phyloP scores from a whole-genome alignment of 75 land plant species.

The Cunninghamia lanceolata region DNA sequence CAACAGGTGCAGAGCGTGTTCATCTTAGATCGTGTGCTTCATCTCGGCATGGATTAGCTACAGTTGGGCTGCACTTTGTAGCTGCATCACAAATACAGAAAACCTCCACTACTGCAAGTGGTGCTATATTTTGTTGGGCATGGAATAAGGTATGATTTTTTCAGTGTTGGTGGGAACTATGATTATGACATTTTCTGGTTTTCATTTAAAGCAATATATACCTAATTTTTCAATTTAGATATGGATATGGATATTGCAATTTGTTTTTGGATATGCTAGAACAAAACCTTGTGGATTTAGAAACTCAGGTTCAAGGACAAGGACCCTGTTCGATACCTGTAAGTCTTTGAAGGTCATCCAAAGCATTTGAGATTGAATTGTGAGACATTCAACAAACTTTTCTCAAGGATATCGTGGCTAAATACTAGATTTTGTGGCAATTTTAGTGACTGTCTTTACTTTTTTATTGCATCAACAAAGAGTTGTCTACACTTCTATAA shows the following conservation, averaged over 20 bases:
- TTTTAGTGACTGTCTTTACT: no score
- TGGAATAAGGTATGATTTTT: slow-evolving; percentile 56
- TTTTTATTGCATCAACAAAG: no score
- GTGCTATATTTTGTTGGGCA: slow-evolving; percentile 67
- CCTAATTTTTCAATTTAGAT: background rate
- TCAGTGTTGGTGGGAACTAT: background rate
- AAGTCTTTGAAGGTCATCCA: no score
- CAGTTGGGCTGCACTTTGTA: slow-evolving; percentile 60
- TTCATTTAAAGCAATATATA: background rate
- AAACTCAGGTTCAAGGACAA: no score
- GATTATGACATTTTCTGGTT: background rate
- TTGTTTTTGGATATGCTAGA: no score
- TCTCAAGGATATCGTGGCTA: no score
- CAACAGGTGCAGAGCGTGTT: slow-evolving; percentile 58
- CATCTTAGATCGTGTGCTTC: slow-evolving; percentile 71
- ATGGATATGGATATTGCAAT: background rate
- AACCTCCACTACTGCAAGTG: slow-evolving; percentile 43
- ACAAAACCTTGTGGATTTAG: no score
- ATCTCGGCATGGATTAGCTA: slow-evolving; percentile 71
- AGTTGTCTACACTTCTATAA: no score
- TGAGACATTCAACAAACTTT: no score
- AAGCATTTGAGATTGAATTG: no score
- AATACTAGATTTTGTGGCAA: no score
- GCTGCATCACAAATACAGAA: slow-evolving; percentile 75
- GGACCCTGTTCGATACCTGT: no score